Percentiles rank a stretch among this genome's conserved stretches.
Conservation (phyloP, 495 filamentous ascomycete species). For the Aspergillus taichungensis region DNA sequence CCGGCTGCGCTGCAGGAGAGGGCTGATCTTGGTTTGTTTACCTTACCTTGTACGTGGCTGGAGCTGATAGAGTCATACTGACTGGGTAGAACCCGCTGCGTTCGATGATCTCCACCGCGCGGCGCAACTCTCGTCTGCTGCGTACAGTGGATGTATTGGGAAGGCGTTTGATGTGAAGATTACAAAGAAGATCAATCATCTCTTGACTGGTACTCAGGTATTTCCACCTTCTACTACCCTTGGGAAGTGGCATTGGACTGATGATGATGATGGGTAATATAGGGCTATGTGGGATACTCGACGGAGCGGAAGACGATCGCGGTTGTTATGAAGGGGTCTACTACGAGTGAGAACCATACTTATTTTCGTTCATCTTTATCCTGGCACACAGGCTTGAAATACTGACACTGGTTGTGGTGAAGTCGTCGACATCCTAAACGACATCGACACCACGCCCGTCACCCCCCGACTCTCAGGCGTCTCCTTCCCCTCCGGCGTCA, state of each 20-base stretch:
- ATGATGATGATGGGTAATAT: not conserved
- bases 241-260: not conserved
- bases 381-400: not conserved
- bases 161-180: slow-evolving; percentile 26
- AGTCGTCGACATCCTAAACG: slow-evolving; percentile 26
- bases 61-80: not conserved
- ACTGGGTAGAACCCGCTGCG: slow-evolving; percentile 12
- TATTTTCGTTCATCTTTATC: not conserved
- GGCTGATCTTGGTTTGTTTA: too few relatives aligned
- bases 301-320: slow-evolving; percentile 17
- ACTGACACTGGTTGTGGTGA: not conserved
- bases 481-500: slow-evolving; percentile 18
- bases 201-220: slow-evolving; percentile 21
- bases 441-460: slow-evolving; percentile 27
- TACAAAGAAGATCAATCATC: slow-evolving; percentile 20
- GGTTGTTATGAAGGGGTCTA: slow-evolving; percentile 27
- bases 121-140: slow-evolving; percentile 28
- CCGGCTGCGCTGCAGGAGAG: too few relatives aligned
- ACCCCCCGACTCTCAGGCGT: slow-evolving; percentile 20
- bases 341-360: slow-evolving; percentile 9
- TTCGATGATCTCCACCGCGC: slow-evolving; percentile 18
- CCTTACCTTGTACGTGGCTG: too few relatives aligned
- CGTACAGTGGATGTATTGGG: slow-evolving; percentile 20
- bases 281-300: slow-evolving; percentile 28
- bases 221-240: not conserved